Conservation (phyloP, 176 grass and related monocot genomes). For the Oryza brachyantha region DNA sequence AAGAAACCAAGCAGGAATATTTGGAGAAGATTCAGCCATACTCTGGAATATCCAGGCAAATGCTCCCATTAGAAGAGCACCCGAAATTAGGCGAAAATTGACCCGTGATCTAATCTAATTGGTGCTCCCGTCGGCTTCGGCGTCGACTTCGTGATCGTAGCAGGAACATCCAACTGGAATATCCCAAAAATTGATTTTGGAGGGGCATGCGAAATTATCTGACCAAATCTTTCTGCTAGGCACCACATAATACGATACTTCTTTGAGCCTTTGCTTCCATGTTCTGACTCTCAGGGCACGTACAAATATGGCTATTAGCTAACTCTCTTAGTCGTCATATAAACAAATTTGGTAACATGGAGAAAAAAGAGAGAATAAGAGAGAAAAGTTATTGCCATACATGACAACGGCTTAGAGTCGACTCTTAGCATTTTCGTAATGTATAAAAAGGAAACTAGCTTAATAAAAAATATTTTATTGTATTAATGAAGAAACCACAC, state of each 20-base stretch:
- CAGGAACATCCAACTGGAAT: conserved; percentile 42
- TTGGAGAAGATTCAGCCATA: conserved; percentile 30
- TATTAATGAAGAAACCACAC: too few relatives aligned
- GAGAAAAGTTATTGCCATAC: too few relatives aligned
- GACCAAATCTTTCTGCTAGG: conserved; percentile 14
- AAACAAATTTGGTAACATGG: too few relatives aligned
- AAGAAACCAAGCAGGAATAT: conserved; percentile 17
- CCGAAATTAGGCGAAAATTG: conserved; percentile 20
- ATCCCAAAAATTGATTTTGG: conserved; percentile 22
- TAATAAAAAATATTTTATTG: too few relatives aligned
- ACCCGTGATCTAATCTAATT: not conserved
- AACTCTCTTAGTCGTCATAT: too few relatives aligned
- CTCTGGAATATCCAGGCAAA: conserved; percentile 37
- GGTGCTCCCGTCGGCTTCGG: conserved; percentile 1
- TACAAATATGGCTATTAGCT: too few relatives aligned
- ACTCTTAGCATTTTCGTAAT: too few relatives aligned
- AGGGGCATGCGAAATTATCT: conserved; percentile 14
- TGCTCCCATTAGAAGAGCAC: conserved; percentile 4
- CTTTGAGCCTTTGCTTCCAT: not conserved
- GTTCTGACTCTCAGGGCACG: not conserved
- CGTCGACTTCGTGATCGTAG: conserved; percentile 12
- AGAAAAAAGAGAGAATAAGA: too few relatives aligned
- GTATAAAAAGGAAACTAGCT: too few relatives aligned
- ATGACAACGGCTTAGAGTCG: too few relatives aligned
- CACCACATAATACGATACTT: not conserved